Evolutionary conservation across 495 filamentous ascomycete species (phyloP), one percentile per base, ranked within the genome.

Genomic region (Aspergillus heteromorphus): DNA sequence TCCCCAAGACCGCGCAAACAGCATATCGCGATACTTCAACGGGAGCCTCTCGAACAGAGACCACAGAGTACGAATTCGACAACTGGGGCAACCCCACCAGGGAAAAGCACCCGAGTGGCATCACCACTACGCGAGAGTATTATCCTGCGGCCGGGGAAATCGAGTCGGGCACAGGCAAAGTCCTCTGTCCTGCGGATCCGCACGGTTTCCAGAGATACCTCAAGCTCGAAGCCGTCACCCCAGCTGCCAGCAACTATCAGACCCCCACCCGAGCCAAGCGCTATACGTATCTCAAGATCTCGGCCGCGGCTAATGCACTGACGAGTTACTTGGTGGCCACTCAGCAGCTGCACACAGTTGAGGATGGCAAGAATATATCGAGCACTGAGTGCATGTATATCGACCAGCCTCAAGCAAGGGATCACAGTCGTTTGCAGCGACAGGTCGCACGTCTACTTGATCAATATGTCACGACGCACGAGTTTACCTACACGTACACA

Each of bases 151-250:
- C 23, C 2, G 42, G 42, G 4, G 52, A 54, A 13, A 14, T n/a
- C n/a, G n/a, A n/a, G n/a, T n/a, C 25, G 25, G 52, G 14, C 11
- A 4, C 23, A 3, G 23, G 23, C 23, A 27, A 3, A 7, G 23
- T 27, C 23, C 23, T 27, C 23, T 56, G 54, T n/a, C 54, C 54
- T 8, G 40, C 36, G 0, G 54, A 56, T 25, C 54, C 54, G 4
- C 47, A 51, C 23, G 54, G 54, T 1, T 56, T 56, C 40, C 47
- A 56, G 47, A 36, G 47, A 1, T 45, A 56, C 38, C 6, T 56
- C 7, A 45, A 50, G 6, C 18, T 13, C 0, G 48, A 50, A 8
- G 45, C 47, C 9, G 23, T 56, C 7, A 56, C 27, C 6, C 47
- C 54, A 0, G 54, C 54, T 0, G 13, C 47, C 3, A 56, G 36